Conservation (phyloP, 2,329 filamentous ascomycete genomes). For the Epichloe sylvatica region DNA sequence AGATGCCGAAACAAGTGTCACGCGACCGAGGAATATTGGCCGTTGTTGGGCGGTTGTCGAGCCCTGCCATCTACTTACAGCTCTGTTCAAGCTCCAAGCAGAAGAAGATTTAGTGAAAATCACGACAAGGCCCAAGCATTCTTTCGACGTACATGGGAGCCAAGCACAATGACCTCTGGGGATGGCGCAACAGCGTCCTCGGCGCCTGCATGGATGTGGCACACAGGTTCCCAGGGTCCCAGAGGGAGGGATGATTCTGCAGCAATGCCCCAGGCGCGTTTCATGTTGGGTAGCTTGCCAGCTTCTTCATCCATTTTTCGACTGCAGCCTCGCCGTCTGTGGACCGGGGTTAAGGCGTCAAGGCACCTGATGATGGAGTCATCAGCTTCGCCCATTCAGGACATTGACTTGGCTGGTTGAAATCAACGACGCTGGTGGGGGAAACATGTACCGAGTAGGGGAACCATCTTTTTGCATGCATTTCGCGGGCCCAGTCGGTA, state of each 20-base stretch:
- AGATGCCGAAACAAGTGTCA: conserved; percentile 4
- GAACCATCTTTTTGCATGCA: too few species aligned
- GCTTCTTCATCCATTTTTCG: background rate
- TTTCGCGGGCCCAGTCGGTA: too few species aligned
- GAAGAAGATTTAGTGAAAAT: background rate
- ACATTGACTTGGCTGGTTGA: too few species aligned
- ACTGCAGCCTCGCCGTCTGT: background rate
- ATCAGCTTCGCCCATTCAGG: too few species aligned
- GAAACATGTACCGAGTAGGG: too few species aligned
- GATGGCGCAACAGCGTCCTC: too few species aligned
- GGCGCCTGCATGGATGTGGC: too few species aligned
- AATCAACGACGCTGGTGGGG: too few species aligned
- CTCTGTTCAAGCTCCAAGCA: background rate
- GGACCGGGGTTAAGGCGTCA: background rate
- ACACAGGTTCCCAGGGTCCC: background rate
- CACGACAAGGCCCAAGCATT: background rate
- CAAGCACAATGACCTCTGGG: too few species aligned
- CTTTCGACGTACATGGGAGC: too few species aligned
- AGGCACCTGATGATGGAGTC: background rate
- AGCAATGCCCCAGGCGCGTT: conserved; percentile 37
- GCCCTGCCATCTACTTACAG: too few species aligned
- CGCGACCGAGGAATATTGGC: conserved; percentile 4
- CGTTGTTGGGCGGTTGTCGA: background rate
- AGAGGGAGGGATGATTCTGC: conserved; percentile 26
- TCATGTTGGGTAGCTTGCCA: conserved; percentile 26